These are phyloP conservation scores for Tolypocladium endophyticum DNA, from an alignment of 2,329 filamentous ascomycete species.

Conservation along the genomic window DNA sequence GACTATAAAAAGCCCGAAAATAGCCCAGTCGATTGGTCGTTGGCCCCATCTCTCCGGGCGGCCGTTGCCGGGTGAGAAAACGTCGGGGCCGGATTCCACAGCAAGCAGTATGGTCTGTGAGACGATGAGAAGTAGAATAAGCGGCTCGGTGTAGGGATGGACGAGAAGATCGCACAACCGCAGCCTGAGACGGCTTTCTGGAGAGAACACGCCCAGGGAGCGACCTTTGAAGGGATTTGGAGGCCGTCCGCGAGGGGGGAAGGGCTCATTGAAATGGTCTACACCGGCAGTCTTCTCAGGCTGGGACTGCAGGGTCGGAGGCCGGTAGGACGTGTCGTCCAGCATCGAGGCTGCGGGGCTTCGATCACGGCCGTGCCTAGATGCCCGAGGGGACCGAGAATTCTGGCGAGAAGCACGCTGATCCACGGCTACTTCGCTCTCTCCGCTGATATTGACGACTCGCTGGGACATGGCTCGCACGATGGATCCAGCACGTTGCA, in stretches of 20 bases:
- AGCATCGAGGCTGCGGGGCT: conserved; percentile 22
- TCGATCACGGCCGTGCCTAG: conserved; percentile 16
- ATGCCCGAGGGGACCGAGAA: conserved; percentile 44
- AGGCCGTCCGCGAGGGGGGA: conserved; percentile 8
- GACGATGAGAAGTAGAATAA: conserved; percentile 79
- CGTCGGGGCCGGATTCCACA: conserved; percentile 66
- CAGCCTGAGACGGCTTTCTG: conserved; percentile 63
- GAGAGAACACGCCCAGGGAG: conserved; percentile 73
- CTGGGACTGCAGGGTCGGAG: conserved; percentile 32
- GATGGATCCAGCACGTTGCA: conserved; percentile 63
- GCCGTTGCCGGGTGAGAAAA: conserved; percentile 51
- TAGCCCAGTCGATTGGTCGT: conserved; percentile 63
- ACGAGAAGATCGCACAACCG: conserved; percentile 75
- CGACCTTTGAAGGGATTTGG: conserved; percentile 77
- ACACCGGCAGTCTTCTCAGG: conserved; percentile 31
- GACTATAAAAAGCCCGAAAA: conserved; percentile 74
- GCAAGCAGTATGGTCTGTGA: conserved; percentile 81
- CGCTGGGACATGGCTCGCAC: conserved; percentile 87
- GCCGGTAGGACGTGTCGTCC: conserved; percentile 40
- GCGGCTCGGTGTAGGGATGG: conserved; percentile 75
- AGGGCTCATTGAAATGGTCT: conserved; percentile 8
- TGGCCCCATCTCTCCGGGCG: conserved; percentile 57
- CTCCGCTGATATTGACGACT: conserved; percentile 94
- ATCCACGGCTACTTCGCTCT: conserved; percentile 71
- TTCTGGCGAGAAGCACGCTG: conserved; percentile 53